Evolutionary conservation across 1,139 yeast species (phyloP), one percentile per base, ranked within the genome.

Genomic region (Casaregolazyma suthepensis): DNA sequence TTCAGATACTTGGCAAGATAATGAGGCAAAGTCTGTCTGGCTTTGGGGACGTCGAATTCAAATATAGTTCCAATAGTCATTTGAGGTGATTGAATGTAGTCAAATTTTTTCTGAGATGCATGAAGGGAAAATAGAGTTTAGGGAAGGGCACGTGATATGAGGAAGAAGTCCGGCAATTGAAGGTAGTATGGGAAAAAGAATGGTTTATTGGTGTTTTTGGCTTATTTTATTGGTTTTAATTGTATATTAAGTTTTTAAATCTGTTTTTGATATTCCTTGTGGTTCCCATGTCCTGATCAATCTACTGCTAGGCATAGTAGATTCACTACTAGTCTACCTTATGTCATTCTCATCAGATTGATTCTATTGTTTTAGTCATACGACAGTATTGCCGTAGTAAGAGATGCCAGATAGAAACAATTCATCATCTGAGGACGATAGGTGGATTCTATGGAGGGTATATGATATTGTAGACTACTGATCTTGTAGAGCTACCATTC

Each of bases 1-100:
- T 81, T 79, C 74, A 80, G 81, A 74, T 78, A 73, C 73, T 86
- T 81, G 76, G 88, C 79, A 61, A 91, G 73, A 58, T 85, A 85
- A 61, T 74, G 74, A 54, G 87, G 81, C 50, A 85, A 71, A 61
- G 79, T 61, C 49, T 76, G 56, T 54, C 67, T 60, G 50, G 63
- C 53, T 45, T 51, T 53, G 51, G 51, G 45, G 43, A 48, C 40
- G 13, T 17, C 23, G 42, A 55, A 56, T 40, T 61, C 57, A 61
- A 62, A 67, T 42, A 70, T 56, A 56, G 69, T 69, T 55, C 72
- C 74, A 55, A 64, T 58, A 40, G 71, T 61, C 71, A 66, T 68
- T 51, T 26, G 56, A 47, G 20, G 17, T 35, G 40, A 35, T 13
- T 13, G 40, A 13, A n/a, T 2, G 17, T 9, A 35, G 40, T n/a